Conservation (phyloP, 2,329 filamentous ascomycete genomes). For the Sordariomycetes sp. region DNA sequence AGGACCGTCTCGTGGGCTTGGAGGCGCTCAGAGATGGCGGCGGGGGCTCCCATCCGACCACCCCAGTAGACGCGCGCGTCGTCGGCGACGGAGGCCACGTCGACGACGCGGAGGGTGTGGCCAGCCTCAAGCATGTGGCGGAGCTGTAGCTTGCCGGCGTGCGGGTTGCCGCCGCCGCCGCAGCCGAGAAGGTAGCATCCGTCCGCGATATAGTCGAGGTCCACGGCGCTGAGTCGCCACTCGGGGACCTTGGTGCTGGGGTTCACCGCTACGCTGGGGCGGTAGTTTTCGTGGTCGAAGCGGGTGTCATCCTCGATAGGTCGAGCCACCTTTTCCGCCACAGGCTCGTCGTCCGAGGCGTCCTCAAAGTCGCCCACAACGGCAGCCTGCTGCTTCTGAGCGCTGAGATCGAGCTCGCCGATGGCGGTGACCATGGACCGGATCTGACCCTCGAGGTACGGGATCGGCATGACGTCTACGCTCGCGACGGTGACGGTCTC, state of each 20-base stretch:
- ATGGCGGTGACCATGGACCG: not conserved
- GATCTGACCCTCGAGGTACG: not conserved
- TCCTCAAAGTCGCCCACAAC: too few species aligned
- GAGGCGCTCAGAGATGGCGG: conserved; percentile 46
- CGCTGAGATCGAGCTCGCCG: not conserved
- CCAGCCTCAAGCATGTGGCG: conserved; percentile 35
- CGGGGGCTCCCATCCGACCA: conserved; percentile 42
- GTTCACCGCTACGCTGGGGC: conserved; percentile 23
- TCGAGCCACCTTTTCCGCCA: not conserved
- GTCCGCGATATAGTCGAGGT: conserved; percentile 40
- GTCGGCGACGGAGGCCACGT: conserved; percentile 32
- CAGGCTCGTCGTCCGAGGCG: not conserved
- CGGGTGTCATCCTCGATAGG: not conserved
- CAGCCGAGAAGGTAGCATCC: conserved; percentile 50
- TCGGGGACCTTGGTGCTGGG: conserved; percentile 20
- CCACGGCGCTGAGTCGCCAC: conserved; percentile 45
- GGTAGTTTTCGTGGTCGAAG: conserved; percentile 20
- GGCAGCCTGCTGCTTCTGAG: too few species aligned
- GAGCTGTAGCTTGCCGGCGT: conserved; percentile 34
- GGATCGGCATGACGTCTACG: not conserved
- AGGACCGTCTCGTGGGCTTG: conserved; percentile 25
- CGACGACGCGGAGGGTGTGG: conserved; percentile 35
- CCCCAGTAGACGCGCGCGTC: conserved; percentile 39
- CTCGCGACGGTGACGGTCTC: not conserved
- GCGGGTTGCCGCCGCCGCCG: conserved; percentile 44